Evolutionary conservation across 2,329 filamentous ascomycete genomes (phyloP), one percentile per base, ranked within the genome.

Genomic region (Fusarium multiceps): DNA sequence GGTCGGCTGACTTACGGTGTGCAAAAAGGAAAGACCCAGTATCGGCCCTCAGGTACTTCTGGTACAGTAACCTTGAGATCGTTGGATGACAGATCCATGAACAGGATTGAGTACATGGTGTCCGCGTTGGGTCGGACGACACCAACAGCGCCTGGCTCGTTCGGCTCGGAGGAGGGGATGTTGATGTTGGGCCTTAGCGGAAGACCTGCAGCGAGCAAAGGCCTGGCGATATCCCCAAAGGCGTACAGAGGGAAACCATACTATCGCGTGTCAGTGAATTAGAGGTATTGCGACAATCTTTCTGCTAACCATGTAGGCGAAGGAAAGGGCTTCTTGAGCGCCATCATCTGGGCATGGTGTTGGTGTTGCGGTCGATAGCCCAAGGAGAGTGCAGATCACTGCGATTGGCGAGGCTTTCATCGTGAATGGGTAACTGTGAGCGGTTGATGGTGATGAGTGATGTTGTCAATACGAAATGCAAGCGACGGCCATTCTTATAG

Each of bases 221-320:
- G 48, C 18, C 48, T 51, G 6, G 32, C 48, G 3, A 51, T 25
- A 4, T 51, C 48, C 1, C 48, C 32, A 4, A 51, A 51, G 2
- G 48, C 32, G 32, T 51, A 51, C 7, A 51, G 48, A n/a, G 48
- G 48, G 13, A 51, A 51, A 21, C 48, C 48, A n/a, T 51, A 51
- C 48, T 51, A 8, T 25, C 1, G 9, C 0, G 1, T 11, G 12
- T 51, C n/a, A 40, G 48, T 16, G 8, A 9, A 9, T 7, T 12
- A 2, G n/a, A 9, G 8, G 13, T 6, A 11, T 4, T 4, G 21
- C 6, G 18, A 3, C 3, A 10, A 14, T 4, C 6, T 6, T 4
- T 3, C 13, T 50, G 8, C 30, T 27, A 0, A 51, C 48, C 48
- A 51, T 51, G 18, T 51, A 51, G 9, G 48, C 48, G 14, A 51